Evolutionary conservation across 352 stramenopile genomes (phyloP).

Genomic region (Phytophthora europaea): DNA sequence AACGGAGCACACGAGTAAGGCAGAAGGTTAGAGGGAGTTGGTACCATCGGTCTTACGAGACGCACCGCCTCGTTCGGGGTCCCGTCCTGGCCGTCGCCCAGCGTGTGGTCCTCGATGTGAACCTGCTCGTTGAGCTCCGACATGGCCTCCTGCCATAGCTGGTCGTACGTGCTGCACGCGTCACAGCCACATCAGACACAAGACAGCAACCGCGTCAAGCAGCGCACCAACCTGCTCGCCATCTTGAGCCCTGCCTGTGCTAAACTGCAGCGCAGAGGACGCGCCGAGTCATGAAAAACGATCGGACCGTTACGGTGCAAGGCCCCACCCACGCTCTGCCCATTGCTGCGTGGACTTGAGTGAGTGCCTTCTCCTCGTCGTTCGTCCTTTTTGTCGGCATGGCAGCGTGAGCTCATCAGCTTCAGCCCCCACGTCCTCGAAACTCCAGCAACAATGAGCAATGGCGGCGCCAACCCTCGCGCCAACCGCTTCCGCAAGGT

Average conservation of each 20-base stretch:
- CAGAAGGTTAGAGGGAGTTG: not conserved
- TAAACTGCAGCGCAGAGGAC: not conserved
- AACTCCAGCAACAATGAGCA: constrained; percentile 21
- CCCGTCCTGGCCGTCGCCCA: constrained; percentile 53
- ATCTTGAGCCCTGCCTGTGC: constrained; percentile 13
- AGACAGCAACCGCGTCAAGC: not conserved
- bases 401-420: constrained; percentile 11
- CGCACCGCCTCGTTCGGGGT: constrained; percentile 49
- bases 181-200: not conserved
- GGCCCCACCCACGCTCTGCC: not conserved
- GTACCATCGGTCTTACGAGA: not conserved
- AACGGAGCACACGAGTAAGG: not conserved
- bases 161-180: constrained; percentile 83
- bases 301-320: not conserved
- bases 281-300: constrained; percentile 6
- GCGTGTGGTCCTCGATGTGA: constrained; percentile 88
- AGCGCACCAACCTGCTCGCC: constrained; percentile 45
- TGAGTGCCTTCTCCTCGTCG: not conserved
- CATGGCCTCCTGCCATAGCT: constrained; percentile 93
- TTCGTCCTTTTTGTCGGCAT: constrained; percentile 21
- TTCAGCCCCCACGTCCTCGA: not conserved
- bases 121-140: constrained; percentile 94
- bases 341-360: not conserved
- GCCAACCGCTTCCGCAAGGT: constrained; percentile 37
- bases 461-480: constrained; percentile 26